Conservation (phyloP, 179 eudicot species). For the Spergularia azorica region DNA sequence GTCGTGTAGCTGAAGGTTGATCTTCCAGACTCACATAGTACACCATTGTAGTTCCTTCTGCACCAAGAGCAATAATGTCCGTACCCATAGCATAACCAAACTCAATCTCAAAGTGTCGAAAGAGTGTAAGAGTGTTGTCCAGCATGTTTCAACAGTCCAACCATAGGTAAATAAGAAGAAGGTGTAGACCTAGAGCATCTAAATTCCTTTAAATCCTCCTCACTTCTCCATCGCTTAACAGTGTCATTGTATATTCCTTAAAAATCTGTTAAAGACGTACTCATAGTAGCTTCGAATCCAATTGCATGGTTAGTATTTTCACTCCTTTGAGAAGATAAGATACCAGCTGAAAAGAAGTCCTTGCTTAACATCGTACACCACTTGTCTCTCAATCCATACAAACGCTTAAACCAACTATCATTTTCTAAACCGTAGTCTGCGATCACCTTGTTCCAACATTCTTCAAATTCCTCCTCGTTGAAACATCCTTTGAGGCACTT, state of each 20-base stretch:
- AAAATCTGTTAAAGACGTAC: conserved; percentile 1
- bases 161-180: not conserved
- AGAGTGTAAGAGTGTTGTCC: not conserved
- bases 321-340: conserved; percentile 3
- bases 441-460: conserved; percentile 1
- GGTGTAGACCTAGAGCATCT: not conserved
- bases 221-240: not conserved
- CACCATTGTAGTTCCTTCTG: not conserved
- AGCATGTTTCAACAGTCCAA: conserved; percentile 7
- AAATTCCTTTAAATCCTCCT: not conserved
- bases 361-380: conserved; percentile 18
- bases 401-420: not conserved
- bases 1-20: too few relatives aligned
- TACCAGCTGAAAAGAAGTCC: conserved; percentile 18
- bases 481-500: conserved; percentile 6
- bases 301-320: conserved; percentile 12
- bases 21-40: not conserved
- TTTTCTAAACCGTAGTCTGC: not conserved
- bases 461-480: not conserved
- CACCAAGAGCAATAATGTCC: not conserved
- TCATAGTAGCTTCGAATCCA: conserved; percentile 2
- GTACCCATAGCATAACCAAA: not conserved
- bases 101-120: conserved; percentile 10
- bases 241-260: not conserved
- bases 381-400: not conserved